Evolutionary conservation across 2,329 filamentous ascomycete genomes (phyloP).

Genomic region (Botrytis porri): DNA sequence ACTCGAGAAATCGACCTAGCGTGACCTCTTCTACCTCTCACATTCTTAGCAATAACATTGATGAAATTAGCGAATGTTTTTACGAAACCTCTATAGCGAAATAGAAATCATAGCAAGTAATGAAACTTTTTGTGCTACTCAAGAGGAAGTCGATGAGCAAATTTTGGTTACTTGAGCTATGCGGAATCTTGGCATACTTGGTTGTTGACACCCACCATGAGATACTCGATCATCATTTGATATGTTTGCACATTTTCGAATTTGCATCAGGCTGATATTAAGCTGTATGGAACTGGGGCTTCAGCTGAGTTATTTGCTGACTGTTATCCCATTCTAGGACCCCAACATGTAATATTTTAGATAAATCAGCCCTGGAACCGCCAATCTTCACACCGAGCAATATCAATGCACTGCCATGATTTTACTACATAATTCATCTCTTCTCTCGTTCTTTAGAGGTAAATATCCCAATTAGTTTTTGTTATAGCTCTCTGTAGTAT

Average conservation of each 20-base stretch:
- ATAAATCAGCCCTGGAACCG: neutral
- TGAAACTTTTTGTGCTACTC: neutral
- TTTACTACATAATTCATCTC: neutral
- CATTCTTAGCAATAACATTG: too few relatives aligned
- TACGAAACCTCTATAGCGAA: neutral
- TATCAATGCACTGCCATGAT: neutral
- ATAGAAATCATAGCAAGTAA: neutral
- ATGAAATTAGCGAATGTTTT: neutral
- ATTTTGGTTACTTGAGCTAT: neutral
- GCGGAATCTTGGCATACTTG: neutral
- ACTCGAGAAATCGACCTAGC: neutral
- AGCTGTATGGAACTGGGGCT: neutral
- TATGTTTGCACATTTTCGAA: neutral
- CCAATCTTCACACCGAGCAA: neutral
- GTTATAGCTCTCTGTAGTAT: neutral
- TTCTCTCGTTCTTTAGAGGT: neutral
- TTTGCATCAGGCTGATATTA: neutral
- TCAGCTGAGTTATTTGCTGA: conserved; percentile 12
- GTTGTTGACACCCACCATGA: neutral
- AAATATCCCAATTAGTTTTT: neutral
- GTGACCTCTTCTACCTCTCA: neutral
- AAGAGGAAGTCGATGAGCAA: neutral
- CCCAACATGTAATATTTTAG: neutral
- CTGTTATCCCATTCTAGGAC: neutral
- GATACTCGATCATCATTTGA: neutral